Base-by-base conservation (phyloP, 2,329 filamentous ascomycete genomes). In the Microsporum audouinii region DNA sequence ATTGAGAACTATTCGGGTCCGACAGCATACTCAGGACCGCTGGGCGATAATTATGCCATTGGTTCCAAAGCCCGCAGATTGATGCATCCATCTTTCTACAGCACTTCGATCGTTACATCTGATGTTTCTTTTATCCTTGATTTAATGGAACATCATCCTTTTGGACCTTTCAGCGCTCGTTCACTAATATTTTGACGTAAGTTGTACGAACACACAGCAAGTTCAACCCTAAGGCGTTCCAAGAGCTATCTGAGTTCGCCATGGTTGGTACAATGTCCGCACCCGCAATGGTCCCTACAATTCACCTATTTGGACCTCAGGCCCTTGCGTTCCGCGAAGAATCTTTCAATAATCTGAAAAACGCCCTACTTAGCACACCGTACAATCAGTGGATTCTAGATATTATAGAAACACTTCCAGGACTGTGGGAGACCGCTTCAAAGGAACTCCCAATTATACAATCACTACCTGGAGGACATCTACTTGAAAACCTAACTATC, bases 381-480 rank as follows among this genome's bases (percentile, higher is more conserved):
- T 8, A 41, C 7, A 41, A 60, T 31, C 31, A 56, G 36, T 69
- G 67, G 67, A 63, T 65, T 55, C 49, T 68, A 2, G 60, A 68
- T 8, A 56, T 57, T 8, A 57, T 69, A 39, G 45, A 58, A 33
- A 45, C 63, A 17, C 65, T 69, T 23, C 64, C 66, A 8, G 43
- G 43, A 17, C 59, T 60, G 36, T 67, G 62, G 63, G 41, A 63
- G 5, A 39, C 47, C 7, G 57, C 68, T 51, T 58, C 59, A 38
- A 58, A 59, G 27, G 47, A 31, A 8, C 51, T 65, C 34, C 65
- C 67, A 5, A 63, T 61, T 31, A 60, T 68, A 31, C 45, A 63
- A 56, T n/a, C 8, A n/a, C n/a, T 39, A 59, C 12, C 31, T 58
- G 61, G 59, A 2, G 33, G 39, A 34, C 23, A 57, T 33, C 27